Conservation (phyloP, 805 yeast species). For the Wickerhamiella occidentalis region DNA sequence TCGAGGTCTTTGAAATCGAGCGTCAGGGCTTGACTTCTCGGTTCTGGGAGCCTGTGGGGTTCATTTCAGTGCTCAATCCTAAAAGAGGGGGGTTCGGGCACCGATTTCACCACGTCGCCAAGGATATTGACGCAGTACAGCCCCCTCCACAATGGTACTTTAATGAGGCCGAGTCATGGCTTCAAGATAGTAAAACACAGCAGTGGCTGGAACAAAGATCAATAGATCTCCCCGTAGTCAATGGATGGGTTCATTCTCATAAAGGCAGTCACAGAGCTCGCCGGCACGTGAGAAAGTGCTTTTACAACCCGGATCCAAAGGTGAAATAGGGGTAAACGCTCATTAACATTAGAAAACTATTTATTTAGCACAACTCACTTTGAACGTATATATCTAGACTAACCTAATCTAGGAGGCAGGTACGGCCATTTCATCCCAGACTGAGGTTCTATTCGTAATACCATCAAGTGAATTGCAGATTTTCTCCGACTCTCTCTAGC, state of each 20-base stretch:
- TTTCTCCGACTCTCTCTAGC: too few species aligned
- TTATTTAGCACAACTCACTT: too few species aligned
- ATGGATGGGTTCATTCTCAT: conserved; percentile 31
- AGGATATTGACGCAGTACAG: conserved; percentile 39
- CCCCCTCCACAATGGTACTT: conserved; percentile 72
- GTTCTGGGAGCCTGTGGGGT: conserved; percentile 47
- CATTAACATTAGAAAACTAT: too few species aligned
- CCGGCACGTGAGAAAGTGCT: conserved; percentile 7
- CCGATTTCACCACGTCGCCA: conserved; percentile 44
- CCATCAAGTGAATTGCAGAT: too few species aligned
- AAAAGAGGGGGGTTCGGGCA: conserved; percentile 35
- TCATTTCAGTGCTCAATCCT: conserved; percentile 46
- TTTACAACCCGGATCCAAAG: not conserved
- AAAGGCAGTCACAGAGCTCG: not conserved
- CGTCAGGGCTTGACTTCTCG: conserved; percentile 47
- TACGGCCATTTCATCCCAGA: too few species aligned
- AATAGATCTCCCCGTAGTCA: conserved; percentile 24
- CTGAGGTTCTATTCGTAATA: too few species aligned
- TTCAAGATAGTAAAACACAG: conserved; percentile 41
- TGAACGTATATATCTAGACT: too few species aligned
- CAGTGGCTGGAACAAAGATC: conserved; percentile 43
- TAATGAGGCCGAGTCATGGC: conserved; percentile 51
- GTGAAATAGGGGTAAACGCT: not conserved
- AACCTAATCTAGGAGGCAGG: too few species aligned
- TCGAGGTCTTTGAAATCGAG: conserved; percentile 70